Evolutionary conservation across 2,329 filamentous ascomycete species (phyloP), one percentile per base, ranked within the genome.

Genomic region (Amesomyces nigricolor): DNA sequence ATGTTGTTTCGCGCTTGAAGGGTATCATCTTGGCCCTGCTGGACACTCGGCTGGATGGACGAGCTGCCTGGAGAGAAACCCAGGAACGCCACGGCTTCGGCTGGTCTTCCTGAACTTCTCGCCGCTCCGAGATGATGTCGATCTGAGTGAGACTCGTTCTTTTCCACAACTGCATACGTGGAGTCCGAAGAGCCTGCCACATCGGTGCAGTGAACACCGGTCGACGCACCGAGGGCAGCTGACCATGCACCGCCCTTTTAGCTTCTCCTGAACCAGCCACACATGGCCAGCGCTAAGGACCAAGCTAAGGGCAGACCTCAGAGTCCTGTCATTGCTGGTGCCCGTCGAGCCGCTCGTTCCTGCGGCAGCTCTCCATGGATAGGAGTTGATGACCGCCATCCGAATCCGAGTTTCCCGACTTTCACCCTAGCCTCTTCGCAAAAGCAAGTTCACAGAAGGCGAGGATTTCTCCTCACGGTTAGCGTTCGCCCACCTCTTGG

Each of bases 391-490:
- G 5, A 47, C 17, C 32, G 39, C n/a, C 40, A 37, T 37, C 43
- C 10, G 13, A 37, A 26, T 26, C 22, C 22, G 22, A 26, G 22
- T 26, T 35, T 35, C 32, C 32, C 11, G 8, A 13, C 9, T 9
- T 13, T 2, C 32, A 35, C 11, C 32, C 32, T 35, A 4, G 11
- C 32, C 32, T 1, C 32, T 35, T 7, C 11, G 32, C 3, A 35
- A 13, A 35, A 35, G 22, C 47, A 49, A 32, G 47, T 54, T 50
- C 40, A 19, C n/a, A 10, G 17, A 35, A 44, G 54, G 48, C 45
- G 42, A 52, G 56, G 38, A 55, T 56, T 58, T 52, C 60, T 58
- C 51, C 55, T 56, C 39, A 38, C 40, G 17, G 61, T 51, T 58
- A 62, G 56, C 47, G 50, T 26, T 26, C 44, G 32, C 39, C 47